Evolutionary conservation across 2,329 filamentous ascomycete species (phyloP).

Genomic region (Chaetomium globosum): DNA sequence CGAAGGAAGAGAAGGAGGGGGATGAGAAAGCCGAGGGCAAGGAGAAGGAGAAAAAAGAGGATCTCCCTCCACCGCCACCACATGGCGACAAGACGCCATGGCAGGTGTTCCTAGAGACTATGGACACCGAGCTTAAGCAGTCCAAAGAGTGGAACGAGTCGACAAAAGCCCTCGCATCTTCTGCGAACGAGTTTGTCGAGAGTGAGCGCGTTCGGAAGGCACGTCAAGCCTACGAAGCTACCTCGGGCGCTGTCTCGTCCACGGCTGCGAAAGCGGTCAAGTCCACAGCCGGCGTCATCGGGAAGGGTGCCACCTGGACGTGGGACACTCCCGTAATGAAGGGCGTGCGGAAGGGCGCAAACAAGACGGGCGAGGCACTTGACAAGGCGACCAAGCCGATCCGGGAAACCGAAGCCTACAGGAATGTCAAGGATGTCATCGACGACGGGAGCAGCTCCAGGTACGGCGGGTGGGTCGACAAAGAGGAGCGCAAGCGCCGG

Average conservation of each 20-base stretch:
- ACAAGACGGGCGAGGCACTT: conserved; percentile 79
- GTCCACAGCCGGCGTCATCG: conserved; percentile 80
- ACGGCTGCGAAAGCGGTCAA: conserved; percentile 81
- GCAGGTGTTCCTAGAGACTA: conserved; percentile 98
- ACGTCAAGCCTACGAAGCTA: conserved; percentile 81
- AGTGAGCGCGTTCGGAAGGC: conserved; percentile 88
- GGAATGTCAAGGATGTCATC: conserved; percentile 91
- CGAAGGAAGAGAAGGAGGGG: conserved; percentile 43
- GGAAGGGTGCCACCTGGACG: conserved; percentile 91
- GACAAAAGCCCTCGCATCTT: conserved; percentile 88
- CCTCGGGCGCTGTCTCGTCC: conserved; percentile 78
- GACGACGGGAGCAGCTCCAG: conserved; percentile 95
- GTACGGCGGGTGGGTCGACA: conserved; percentile 96
- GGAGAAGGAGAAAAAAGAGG: conserved; percentile 65
- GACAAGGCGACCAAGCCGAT: conserved; percentile 96
- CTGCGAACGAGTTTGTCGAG: conserved; percentile 87
- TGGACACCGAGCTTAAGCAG: conserved; percentile 89
- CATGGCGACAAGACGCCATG: conserved; percentile 98
- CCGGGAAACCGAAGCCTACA: conserved; percentile 90
- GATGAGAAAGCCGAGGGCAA: conserved; percentile 53
- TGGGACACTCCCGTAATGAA: conserved; percentile 96
- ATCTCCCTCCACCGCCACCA: conserved; percentile 82
- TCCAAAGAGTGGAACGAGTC: conserved; percentile 99
- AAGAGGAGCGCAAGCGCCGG: conserved; percentile 83
- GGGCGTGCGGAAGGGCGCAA: conserved; percentile 83